Conservation (phyloP, 192 early-diverging fungal species). For the Mortierella alpina region DNA sequence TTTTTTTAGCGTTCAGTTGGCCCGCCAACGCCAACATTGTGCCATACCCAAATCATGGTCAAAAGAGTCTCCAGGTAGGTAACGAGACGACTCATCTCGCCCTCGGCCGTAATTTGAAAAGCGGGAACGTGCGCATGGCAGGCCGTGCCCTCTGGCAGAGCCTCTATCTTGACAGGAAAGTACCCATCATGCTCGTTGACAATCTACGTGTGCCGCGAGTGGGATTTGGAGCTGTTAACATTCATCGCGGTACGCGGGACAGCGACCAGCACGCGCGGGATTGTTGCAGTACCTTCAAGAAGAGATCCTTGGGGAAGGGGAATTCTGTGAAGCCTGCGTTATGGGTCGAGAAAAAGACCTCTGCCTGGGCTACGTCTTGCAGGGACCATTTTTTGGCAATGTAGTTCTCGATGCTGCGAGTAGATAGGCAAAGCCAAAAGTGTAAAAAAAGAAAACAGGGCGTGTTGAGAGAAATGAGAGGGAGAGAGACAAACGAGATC, state of each 20-base stretch:
- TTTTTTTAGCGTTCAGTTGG: background rate
- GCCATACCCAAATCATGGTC: constrained; percentile 81
- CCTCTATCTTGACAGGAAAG: constrained; percentile 86
- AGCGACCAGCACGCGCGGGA: background rate
- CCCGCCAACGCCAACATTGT: background rate
- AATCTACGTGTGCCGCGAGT: constrained; percentile 56
- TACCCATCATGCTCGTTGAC: constrained; percentile 84
- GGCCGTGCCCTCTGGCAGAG: constrained; percentile 84
- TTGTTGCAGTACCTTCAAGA: constrained; percentile 64
- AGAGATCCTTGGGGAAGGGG: constrained; percentile 84
- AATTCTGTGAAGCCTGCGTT: constrained; percentile 73
- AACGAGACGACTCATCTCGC: constrained; percentile 78
- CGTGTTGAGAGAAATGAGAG: background rate
- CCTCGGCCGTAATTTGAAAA: constrained; percentile 82
- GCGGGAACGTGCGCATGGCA: constrained; percentile 84
- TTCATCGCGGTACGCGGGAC: background rate
- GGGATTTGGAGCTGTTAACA: too few species aligned
- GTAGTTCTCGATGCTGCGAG: constrained; percentile 74
- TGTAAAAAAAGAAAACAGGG: background rate
- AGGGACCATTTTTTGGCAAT: constrained; percentile 73
- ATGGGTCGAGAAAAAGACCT: constrained; percentile 79
- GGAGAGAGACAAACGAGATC: background rate
- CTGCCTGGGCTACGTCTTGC: constrained; percentile 74
- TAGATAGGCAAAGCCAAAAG: background rate
- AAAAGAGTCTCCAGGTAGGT: constrained; percentile 88